A percentile compares a stretch with the other conserved stretches of the same genome.
Evolutionary conservation across 345 rosid genomes (phyloP).

Genomic region (Eucalyptus albens): DNA sequence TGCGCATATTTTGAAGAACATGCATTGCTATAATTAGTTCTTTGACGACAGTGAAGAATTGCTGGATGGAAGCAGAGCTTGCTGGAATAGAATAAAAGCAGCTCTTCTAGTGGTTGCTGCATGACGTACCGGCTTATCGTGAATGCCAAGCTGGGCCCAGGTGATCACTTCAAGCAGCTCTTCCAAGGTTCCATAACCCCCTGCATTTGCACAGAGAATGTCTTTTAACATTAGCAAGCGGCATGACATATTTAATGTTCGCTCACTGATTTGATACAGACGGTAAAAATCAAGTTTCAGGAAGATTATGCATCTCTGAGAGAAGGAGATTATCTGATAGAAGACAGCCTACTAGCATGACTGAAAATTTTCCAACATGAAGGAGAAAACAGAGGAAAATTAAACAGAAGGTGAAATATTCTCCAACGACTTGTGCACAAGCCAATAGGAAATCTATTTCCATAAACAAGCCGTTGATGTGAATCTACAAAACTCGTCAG

Average conservation of each 20-base stretch:
- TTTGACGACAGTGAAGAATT: neutral
- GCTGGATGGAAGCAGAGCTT: neutral
- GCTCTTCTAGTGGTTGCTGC: neutral
- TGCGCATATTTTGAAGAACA: neutral
- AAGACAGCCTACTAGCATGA: neutral
- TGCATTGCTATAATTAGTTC: neutral
- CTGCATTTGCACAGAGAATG: conserved; percentile 13
- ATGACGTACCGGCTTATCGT: conserved; percentile 71
- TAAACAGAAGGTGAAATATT: neutral
- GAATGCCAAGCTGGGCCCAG: conserved; percentile 99
- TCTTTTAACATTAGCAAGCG: neutral
- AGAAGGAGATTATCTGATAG: neutral
- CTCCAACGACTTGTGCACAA: neutral
- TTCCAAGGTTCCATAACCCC: conserved; percentile 98
- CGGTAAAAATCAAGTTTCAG: neutral
- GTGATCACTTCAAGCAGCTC: conserved; percentile 96
- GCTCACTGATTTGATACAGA: neutral
- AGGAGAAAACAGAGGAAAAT: neutral
- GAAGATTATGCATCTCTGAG: neutral
- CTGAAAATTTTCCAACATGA: neutral
- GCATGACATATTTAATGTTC: neutral
- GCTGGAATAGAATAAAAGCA: neutral
- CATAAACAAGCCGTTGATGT: neutral
- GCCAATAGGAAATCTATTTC: neutral
- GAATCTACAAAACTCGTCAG: neutral